Evolutionary conservation across 768 basidiomycete genomes (phyloP).

Genomic region (Leccinum incarnatum): DNA sequence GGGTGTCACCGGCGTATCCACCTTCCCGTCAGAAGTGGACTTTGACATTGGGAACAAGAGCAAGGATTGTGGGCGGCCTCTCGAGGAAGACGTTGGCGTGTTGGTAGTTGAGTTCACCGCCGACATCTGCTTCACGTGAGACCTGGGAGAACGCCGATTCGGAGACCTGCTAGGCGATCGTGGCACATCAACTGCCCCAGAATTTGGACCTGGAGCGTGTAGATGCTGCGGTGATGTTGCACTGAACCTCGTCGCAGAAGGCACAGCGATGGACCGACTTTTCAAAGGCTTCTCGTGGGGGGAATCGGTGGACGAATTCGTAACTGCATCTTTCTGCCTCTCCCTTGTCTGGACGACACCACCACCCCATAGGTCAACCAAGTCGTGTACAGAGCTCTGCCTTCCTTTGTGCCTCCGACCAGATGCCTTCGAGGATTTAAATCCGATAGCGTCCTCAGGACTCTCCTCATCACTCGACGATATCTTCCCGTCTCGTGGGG

Average conservation of each 20-base stretch:
- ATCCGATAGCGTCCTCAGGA: slow-evolving; percentile 46
- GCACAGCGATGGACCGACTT: slow-evolving; percentile 17
- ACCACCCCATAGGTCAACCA: slow-evolving; percentile 78
- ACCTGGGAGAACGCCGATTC: slow-evolving; percentile 25
- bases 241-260: slow-evolving; percentile 19
- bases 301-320: slow-evolving; percentile 18
- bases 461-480: slow-evolving; percentile 59
- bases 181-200: slow-evolving; percentile 15
- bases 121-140: slow-evolving; percentile 33
- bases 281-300: slow-evolving; percentile 21
- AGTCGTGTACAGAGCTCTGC: slow-evolving; percentile 81
- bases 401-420: slow-evolving; percentile 43
- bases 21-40: slow-evolving; percentile 40
- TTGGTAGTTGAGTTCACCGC: slow-evolving; percentile 21
- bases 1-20: slow-evolving; percentile 31
- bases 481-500: slow-evolving; percentile 28
- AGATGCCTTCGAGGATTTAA: slow-evolving; percentile 25
- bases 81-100: slow-evolving; percentile 35
- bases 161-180: slow-evolving; percentile 32
- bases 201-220: slow-evolving; percentile 14
- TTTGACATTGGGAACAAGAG: slow-evolving; percentile 57
- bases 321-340: slow-evolving; percentile 32
- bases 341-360: slow-evolving; percentile 43
- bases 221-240: slow-evolving; percentile 27
- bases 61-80: slow-evolving; percentile 80